Evolutionary conservation across 768 basidiomycete genomes (phyloP).

Genomic region (Collybiopsis luxurians): DNA sequence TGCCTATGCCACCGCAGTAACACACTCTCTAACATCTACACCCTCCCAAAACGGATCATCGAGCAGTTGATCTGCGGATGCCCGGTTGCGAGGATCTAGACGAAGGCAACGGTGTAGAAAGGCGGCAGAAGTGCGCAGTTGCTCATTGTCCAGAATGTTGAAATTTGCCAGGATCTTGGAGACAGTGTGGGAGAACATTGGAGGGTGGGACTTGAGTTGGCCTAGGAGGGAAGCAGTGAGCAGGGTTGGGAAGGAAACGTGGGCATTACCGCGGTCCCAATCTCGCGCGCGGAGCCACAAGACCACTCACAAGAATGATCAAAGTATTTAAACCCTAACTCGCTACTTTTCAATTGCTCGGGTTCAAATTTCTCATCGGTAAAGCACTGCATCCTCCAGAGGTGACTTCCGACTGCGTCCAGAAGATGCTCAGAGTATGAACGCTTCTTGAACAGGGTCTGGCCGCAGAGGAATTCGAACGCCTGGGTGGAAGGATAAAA

Average conservation of each 20-base stretch:
- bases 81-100: constrained; percentile 20
- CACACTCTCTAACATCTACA: neutral
- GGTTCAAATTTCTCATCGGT: constrained; percentile 12
- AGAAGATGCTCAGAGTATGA: constrained; percentile 11
- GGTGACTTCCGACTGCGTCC: constrained; percentile 6
- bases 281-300: neutral
- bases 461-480: constrained; percentile 11
- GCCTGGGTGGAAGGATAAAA: neutral
- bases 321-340: constrained; percentile 13
- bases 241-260: neutral
- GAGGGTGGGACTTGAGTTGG: constrained; percentile 15
- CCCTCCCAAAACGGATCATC: constrained; percentile 13
- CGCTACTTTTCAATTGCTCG: constrained; percentile 11
- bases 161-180: constrained; percentile 11
- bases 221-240: constrained; percentile 6
- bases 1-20: neutral
- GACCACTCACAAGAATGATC: constrained; percentile 9
- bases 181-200: constrained; percentile 12
- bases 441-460: constrained; percentile 13
- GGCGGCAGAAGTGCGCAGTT: constrained; percentile 12
- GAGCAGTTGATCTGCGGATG: constrained; percentile 21
- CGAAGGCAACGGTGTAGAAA: constrained; percentile 21
- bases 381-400: constrained; percentile 17
- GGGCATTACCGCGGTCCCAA: neutral
- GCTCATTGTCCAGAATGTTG: constrained; percentile 12